Conservation (phyloP, 225 moss, liverwort and hornwort genomes). For the Ulota crispa region DNA sequence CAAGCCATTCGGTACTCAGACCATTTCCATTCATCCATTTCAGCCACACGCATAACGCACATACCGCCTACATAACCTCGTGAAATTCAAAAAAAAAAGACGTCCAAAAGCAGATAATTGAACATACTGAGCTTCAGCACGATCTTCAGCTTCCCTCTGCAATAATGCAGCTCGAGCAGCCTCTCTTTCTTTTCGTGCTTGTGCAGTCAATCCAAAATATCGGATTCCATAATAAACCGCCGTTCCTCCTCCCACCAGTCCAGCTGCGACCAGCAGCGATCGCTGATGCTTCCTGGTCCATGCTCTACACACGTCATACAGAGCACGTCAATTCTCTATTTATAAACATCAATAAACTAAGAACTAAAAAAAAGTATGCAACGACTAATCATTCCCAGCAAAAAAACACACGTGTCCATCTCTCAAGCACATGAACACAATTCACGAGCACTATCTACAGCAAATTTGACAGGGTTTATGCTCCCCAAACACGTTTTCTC, state of each 20-base stretch:
- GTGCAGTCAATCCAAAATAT: constrained; percentile 53
- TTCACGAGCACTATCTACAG: background rate
- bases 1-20: constrained; percentile 38
- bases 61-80: constrained; percentile 22
- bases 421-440: background rate
- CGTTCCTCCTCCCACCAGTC: constrained; percentile 74
- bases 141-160: constrained; percentile 86
- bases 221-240: constrained; percentile 59
- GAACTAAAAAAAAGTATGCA: background rate
- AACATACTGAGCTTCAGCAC: constrained; percentile 96
- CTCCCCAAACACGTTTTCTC: background rate
- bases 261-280: constrained; percentile 71
- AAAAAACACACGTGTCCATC: background rate
- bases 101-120: constrained; percentile 9
- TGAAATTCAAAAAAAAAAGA: background rate
- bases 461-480: background rate
- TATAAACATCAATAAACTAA: background rate
- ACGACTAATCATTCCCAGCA: background rate
- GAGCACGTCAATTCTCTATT: constrained; percentile 3
- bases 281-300: constrained; percentile 85
- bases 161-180: constrained; percentile 60
- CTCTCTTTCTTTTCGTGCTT: constrained; percentile 60
- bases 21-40: constrained; percentile 17
- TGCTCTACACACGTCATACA: constrained; percentile 48
- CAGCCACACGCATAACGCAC: background rate